Evolutionary conservation across 2,329 filamentous ascomycete species (phyloP).

Genomic region (Neofusicoccum kwambonambiense): DNA sequence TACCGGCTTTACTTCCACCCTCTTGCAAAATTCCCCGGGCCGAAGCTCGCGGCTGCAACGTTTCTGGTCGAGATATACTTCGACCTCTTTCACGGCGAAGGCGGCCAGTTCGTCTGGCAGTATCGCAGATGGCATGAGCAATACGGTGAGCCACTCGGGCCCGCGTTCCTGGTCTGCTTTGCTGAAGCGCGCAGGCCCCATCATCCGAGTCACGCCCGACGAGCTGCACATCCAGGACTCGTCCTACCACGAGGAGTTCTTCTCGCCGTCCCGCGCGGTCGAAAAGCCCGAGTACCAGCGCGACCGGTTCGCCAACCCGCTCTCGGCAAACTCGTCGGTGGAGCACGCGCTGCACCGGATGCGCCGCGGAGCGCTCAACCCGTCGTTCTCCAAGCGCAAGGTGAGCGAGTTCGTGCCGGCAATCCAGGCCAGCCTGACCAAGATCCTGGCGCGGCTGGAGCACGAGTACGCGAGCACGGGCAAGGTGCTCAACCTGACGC

Average conservation of each 20-base stretch:
- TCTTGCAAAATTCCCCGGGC: constrained; percentile 32
- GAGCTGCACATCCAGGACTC: constrained; percentile 21
- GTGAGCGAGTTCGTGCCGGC: background rate
- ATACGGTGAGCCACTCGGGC: constrained; percentile 10
- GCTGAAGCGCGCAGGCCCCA: background rate
- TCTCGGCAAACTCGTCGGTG: background rate
- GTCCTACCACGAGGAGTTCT: background rate
- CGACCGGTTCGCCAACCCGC: constrained; percentile 18
- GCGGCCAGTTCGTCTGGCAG: constrained; percentile 18
- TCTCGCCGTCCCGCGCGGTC: constrained; percentile 20
- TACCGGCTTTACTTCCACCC: constrained; percentile 34
- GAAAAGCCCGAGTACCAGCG: background rate
- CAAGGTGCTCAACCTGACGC: background rate
- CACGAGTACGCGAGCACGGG: background rate
- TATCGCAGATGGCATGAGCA: constrained; percentile 18
- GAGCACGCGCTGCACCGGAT: constrained; percentile 19
- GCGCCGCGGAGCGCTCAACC: constrained; percentile 25
- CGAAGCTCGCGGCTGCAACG: constrained; percentile 26
- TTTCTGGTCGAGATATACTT: constrained; percentile 26
- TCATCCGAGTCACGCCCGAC: constrained; percentile 19
- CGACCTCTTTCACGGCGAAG: constrained; percentile 19
- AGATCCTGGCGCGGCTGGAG: constrained; percentile 13
- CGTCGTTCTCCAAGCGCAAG: constrained; percentile 19
- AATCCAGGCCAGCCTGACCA: constrained; percentile 20
- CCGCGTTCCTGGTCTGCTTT: background rate